phyloP scores from a whole-genome alignment of 2,329 filamentous ascomycete species.

The Arthrobotrys musiformis region DNA sequence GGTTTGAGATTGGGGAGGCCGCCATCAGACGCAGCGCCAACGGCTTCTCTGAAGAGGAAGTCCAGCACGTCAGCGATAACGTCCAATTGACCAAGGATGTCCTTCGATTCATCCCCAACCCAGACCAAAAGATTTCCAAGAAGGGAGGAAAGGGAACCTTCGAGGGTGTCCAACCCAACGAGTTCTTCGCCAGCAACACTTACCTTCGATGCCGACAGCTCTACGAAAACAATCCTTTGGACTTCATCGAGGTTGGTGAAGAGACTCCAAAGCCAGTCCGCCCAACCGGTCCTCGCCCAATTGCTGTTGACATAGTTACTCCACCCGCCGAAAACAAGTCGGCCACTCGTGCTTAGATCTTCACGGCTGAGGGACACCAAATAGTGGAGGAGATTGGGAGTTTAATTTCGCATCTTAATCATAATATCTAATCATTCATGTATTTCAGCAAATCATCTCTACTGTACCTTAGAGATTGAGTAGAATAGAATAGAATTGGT shows the following conservation, averaged over 20 bases:
- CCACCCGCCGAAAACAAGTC: not conserved
- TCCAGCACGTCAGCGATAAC: not conserved
- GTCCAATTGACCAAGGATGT: not conserved
- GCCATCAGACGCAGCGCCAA: not conserved
- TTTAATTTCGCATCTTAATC: conserved; percentile 15
- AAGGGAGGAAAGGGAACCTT: conserved; percentile 31
- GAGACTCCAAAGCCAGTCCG: conserved; percentile 13
- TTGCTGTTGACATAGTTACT: not conserved
- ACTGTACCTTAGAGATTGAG: conserved; percentile 21
- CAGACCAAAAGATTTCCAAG: not conserved
- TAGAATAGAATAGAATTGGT: conserved; percentile 20
- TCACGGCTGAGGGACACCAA: not conserved
- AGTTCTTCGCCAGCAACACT: conserved; percentile 30
- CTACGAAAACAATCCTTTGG: not conserved
- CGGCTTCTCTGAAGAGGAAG: conserved; percentile 11
- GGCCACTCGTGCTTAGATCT: not conserved
- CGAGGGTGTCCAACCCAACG: conserved; percentile 24
- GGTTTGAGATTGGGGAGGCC: conserved; percentile 1
- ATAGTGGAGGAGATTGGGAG: not conserved
- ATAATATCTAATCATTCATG: conserved; percentile 9
- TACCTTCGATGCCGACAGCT: conserved; percentile 47
- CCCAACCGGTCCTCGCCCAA: not conserved
- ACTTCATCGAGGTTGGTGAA: not conserved
- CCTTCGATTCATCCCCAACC: conserved; percentile 1
- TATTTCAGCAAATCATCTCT: not conserved